Evolutionary conservation across 768 basidiomycete genomes (phyloP).

Genomic region (Trametes maxima): DNA sequence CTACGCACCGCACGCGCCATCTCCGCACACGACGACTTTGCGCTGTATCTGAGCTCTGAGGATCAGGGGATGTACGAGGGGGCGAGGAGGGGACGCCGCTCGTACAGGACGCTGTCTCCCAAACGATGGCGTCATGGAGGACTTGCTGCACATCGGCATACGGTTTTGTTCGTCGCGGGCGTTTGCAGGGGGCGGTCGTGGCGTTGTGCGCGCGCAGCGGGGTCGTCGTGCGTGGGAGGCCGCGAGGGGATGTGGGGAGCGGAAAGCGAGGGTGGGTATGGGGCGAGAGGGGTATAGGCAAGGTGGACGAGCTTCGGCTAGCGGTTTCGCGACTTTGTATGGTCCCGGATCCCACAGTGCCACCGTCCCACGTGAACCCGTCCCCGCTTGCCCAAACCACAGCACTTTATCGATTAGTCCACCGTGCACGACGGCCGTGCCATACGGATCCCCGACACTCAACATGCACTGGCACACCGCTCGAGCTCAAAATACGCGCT

Average conservation of each 20-base stretch:
- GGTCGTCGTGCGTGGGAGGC: neutral
- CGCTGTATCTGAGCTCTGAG: constrained; percentile 44
- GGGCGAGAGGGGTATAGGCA: neutral
- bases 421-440: neutral
- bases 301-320: neutral
- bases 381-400: neutral
- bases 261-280: neutral
- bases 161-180: neutral
- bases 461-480: neutral
- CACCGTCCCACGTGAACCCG: too few species aligned
- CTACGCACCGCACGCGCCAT: constrained; percentile 87
- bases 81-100: neutral
- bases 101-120: constrained; percentile 22
- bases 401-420: neutral
- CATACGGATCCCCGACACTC: neutral
- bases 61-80: neutral
- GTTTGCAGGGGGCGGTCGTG: neutral
- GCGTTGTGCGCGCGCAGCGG: neutral
- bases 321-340: neutral
- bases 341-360: neutral
- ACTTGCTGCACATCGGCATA: constrained; percentile 20
- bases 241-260: neutral
- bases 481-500: neutral
- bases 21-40: constrained; percentile 90
- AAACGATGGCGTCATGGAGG: constrained; percentile 22